Conservation (phyloP, 2,329 filamentous ascomycete species). For the Mycosphaerella arachidis region DNA sequence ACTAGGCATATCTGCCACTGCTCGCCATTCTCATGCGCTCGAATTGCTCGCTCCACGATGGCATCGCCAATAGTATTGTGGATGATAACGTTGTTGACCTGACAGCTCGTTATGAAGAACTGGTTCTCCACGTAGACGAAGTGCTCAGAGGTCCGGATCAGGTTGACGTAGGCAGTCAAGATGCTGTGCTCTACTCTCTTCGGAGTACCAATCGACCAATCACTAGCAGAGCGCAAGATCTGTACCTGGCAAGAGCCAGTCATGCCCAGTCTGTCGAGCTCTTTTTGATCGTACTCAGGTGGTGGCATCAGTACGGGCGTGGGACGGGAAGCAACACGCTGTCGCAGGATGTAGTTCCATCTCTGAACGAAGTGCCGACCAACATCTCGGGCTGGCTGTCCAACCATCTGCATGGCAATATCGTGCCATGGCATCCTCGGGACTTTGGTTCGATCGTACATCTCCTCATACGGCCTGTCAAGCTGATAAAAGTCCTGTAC, state of each 20-base stretch:
- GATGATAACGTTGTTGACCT: slow-evolving; percentile 81
- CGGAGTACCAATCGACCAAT: slow-evolving; percentile 85
- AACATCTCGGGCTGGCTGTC: slow-evolving; percentile 88
- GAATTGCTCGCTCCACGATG: slow-evolving; percentile 82
- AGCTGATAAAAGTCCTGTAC: slow-evolving; percentile 93
- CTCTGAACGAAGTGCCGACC: slow-evolving; percentile 95
- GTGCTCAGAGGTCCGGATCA: slow-evolving; percentile 92
- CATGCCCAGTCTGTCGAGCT: slow-evolving; percentile 81
- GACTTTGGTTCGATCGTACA: slow-evolving; percentile 87
- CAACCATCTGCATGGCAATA: slow-evolving; percentile 94
- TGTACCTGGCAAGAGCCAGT: slow-evolving; percentile 95
- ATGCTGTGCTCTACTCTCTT: slow-evolving; percentile 89
- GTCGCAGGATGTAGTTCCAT: slow-evolving; percentile 94
- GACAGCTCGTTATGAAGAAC: slow-evolving; percentile 92
- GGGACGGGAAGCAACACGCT: slow-evolving; percentile 86
- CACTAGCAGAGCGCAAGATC: slow-evolving; percentile 81
- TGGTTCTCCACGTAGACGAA: slow-evolving; percentile 99
- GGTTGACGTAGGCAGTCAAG: slow-evolving; percentile 88
- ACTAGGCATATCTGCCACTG: slow-evolving; percentile 86
- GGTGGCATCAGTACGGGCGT: slow-evolving; percentile 90
- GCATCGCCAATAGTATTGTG: slow-evolving; percentile 93
- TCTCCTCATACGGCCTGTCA: slow-evolving; percentile 93
- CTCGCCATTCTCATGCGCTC: slow-evolving; percentile 76
- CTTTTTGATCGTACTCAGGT: slow-evolving; percentile 80
- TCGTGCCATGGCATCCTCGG: slow-evolving; percentile 99